Conservation (phyloP, 495 filamentous ascomycete species). For the Penicillium paxilli region DNA sequence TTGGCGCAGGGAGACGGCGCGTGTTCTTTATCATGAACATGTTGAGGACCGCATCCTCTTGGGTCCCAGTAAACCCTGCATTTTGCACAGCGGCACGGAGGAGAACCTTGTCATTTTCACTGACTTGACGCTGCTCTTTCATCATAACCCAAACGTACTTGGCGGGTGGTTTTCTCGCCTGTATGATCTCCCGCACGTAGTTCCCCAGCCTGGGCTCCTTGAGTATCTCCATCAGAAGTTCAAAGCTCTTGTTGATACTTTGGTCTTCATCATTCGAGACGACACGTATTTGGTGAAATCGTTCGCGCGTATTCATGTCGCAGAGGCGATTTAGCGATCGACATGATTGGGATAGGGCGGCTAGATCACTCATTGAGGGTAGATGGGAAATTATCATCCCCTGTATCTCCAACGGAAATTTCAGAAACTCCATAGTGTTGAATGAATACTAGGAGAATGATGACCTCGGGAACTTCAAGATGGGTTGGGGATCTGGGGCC, state of each 20-base stretch:
- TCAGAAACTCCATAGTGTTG: too few relatives aligned
- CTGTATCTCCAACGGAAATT: conserved; percentile 15
- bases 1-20: not conserved
- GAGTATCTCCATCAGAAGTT: not conserved
- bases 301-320: conserved; percentile 21
- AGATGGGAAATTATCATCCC: conserved; percentile 16
- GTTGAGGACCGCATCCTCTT: conserved; percentile 18
- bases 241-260: conserved; percentile 11
- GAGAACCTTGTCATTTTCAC: not conserved
- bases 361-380: conserved; percentile 20
- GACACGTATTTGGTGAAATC: conserved; percentile 16
- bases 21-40: conserved; percentile 19
- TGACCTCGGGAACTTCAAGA: too few relatives aligned
- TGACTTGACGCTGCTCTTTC: not conserved
- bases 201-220: not conserved
- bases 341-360: conserved; percentile 24
- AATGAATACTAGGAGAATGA: too few relatives aligned
- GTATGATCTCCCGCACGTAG: not conserved
- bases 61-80: conserved; percentile 13
- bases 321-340: conserved; percentile 21
- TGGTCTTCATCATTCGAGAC: not conserved
- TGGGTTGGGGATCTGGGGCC: too few relatives aligned
- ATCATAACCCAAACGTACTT: not conserved
- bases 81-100: conserved; percentile 4
- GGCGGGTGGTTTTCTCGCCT: too few relatives aligned